Conservation (phyloP, 345 rosid genomes). For the Heritiera fomes region DNA sequence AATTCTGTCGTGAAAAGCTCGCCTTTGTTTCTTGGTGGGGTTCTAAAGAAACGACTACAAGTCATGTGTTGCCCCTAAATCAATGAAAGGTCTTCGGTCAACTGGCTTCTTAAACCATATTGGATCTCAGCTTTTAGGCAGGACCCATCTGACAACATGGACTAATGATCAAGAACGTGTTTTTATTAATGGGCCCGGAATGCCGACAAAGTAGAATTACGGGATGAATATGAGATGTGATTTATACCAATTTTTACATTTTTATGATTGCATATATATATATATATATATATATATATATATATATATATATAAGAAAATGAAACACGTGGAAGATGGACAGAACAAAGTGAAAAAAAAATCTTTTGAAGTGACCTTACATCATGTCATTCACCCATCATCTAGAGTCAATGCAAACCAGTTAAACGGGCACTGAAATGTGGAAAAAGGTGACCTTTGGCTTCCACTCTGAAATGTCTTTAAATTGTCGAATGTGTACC, state of each 20-base stretch:
- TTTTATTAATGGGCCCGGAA: conserved; percentile 7
- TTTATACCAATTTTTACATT: not conserved
- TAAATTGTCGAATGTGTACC: not conserved
- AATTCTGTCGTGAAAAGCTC: conserved; percentile 33
- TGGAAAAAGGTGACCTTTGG: conserved; percentile 27
- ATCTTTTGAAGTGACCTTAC: conserved; percentile 28
- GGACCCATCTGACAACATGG: conserved; percentile 32
- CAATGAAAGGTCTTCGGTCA: conserved; percentile 26
- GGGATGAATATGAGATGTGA: not conserved
- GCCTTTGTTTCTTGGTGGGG: conserved; percentile 43
- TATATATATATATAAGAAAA: not conserved
- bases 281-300: too few species aligned
- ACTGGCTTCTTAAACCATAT: conserved; percentile 21
- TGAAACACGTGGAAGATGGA: conserved; percentile 3
- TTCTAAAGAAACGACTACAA: conserved; percentile 8
- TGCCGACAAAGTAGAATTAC: conserved; percentile 14
- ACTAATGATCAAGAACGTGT: conserved; percentile 27
- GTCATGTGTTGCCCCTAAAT: conserved; percentile 20
- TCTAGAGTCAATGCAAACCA: conserved; percentile 47
- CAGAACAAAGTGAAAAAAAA: not conserved
- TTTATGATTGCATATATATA: not conserved
- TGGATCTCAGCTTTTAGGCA: conserved; percentile 19
- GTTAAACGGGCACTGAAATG: conserved; percentile 17
- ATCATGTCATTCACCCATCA: conserved; percentile 25
- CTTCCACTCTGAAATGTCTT: conserved; percentile 31